Base-by-base conservation (phyloP, 106 monocot genomes). In the Apostasia ramifera region DNA sequence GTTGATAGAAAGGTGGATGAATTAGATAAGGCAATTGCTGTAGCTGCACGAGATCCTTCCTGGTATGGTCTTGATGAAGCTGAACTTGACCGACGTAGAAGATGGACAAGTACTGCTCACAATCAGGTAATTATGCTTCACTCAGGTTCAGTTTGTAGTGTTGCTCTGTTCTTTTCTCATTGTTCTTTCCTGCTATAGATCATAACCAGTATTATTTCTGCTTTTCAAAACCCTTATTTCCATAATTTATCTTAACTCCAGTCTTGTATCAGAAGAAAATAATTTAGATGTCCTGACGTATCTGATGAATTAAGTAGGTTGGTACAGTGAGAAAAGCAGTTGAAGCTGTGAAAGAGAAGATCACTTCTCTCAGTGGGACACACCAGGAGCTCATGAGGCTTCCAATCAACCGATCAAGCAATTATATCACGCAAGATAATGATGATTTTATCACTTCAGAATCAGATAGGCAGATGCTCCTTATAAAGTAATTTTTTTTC, bases 371-470 rank as follows among this genome's bases (percentile, higher is more conserved):
- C 8, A 73, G 76, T 77, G 75, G 81, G 10, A 68, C 52, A 46
- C 77, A 66, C 70, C 78, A 74, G 55, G 90, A 81, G 62, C 56
- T 93, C 51, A 81, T 88, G 74, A 70, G 83, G 48, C 70, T 73
- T 73, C 67, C 85, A 74, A 76, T 74, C 70, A 75, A 80, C 57
- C 50, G 57, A 83, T 70, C 80, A 8, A 78, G 72, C 70, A 51
- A 79, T 62, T 79, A 78, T 44, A 8, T 54, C 57, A 53, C 73
- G 3, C 66, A 66, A 60, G 77, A 80, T 40, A 76, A 82, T 81
- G 90, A 94, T 68, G 94, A 90, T 70, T 87, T 94, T 61, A 87
- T 94, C 71, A 79, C 90, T 74, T 94, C 94, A 69, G 94, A 94
- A 80, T 90, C 90, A 62, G 94, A 94, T 76, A 52, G 73, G 1